phyloP scores from a whole-genome alignment of 345 rosid species.

The Eucalyptus urophylla region DNA sequence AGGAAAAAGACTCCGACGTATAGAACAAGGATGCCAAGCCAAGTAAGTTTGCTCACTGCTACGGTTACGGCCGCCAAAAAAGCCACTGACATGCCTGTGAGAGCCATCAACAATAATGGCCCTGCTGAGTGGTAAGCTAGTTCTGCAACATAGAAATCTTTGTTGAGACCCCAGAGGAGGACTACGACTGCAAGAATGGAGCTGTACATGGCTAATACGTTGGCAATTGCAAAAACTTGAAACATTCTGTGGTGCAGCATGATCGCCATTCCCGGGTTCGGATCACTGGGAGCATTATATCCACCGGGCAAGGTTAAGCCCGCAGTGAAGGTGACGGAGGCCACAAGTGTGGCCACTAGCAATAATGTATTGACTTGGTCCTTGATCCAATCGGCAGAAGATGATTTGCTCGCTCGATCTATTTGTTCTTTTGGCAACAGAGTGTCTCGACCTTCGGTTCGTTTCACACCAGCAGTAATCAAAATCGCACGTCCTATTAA shows the following conservation, averaged over 20 bases:
- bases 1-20: rapidly evolving
- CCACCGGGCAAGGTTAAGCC: background rate
- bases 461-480: rapidly evolving
- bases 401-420: too few species aligned
- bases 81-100: background rate
- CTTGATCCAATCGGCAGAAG: background rate
- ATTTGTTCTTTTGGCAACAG: background rate
- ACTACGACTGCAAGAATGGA: background rate
- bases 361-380: background rate
- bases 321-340: background rate
- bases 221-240: rapidly evolving
- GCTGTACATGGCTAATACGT: rapidly evolving
- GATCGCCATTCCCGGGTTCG: background rate
- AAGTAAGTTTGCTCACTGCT: background rate
- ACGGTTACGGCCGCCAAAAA: rapidly evolving
- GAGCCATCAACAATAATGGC: background rate
- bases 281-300: background rate
- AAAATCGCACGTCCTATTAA: background rate
- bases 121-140: background rate
- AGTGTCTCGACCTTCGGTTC: background rate
- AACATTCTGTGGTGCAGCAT: background rate
- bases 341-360: background rate
- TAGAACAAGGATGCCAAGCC: rapidly evolving
- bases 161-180: background rate
- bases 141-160: background rate